phyloP scores from a whole-genome alignment of 805 yeast species.

The Saccharomyces kudriavzevii region DNA sequence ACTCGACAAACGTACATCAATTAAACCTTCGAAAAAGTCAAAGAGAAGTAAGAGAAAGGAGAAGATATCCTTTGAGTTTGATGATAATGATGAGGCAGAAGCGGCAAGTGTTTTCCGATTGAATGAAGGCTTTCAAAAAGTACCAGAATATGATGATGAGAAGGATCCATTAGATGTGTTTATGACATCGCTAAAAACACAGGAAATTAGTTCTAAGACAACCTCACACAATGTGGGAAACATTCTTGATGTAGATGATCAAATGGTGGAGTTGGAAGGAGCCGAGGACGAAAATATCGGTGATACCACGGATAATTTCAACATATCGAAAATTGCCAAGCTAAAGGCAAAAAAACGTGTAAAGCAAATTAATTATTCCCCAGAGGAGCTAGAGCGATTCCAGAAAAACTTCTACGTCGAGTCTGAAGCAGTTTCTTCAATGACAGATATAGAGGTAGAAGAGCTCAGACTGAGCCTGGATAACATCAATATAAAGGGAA shows the following conservation, averaged over 20 bases:
- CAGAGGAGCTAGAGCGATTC: constrained; percentile 43
- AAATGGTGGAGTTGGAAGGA: constrained; percentile 21
- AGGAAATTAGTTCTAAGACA: neutral
- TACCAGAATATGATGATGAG: constrained; percentile 13
- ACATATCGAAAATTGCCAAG: constrained; percentile 32
- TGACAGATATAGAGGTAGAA: constrained; percentile 50
- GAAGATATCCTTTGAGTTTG: constrained; percentile 10
- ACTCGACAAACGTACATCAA: neutral
- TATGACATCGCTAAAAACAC: constrained; percentile 28
- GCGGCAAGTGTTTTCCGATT: neutral
- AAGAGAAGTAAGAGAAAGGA: constrained; percentile 2
- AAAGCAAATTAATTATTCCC: constrained; percentile 20
- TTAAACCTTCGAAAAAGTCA: neutral
- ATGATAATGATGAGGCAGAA: constrained; percentile 15
- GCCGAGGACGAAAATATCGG: constrained; percentile 26
- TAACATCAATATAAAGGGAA: constrained; percentile 61
- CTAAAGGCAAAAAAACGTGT: constrained; percentile 34
- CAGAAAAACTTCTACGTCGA: constrained; percentile 56
- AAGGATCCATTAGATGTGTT: constrained; percentile 42
- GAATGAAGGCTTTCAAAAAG: neutral
- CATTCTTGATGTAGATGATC: constrained; percentile 2
- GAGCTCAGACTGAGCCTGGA: constrained; percentile 46
- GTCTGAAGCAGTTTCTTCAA: constrained; percentile 37
- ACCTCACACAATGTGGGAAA: constrained; percentile 6
- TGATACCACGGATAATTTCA: constrained; percentile 32